Evolutionary conservation across 441 rosid genomes (phyloP).

Genomic region (Biscutella laevigata): DNA sequence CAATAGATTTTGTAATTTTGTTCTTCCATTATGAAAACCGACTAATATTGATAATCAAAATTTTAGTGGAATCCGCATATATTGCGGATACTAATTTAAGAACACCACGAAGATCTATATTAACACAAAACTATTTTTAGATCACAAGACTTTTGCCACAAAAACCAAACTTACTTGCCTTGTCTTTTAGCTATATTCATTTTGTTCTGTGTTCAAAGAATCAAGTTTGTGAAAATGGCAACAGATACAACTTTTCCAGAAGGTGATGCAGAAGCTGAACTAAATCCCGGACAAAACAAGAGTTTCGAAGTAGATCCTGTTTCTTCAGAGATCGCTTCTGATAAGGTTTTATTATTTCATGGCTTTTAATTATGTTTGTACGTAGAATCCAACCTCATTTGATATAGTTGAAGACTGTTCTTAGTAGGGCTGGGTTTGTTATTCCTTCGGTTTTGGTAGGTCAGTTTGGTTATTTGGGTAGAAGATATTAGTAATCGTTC

Average conservation of each 20-base stretch:
- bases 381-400: too few relatives aligned
- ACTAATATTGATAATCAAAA: too few relatives aligned
- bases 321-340: slow-evolving; percentile 32
- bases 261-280: slow-evolving; percentile 31
- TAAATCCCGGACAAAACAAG: slow-evolving; percentile 32
- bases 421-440: too few relatives aligned
- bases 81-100: slow-evolving; percentile 1
- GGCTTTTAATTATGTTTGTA: too few relatives aligned
- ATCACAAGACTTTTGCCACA: slow-evolving; percentile 9
- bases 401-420: too few relatives aligned
- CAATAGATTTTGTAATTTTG: too few relatives aligned
- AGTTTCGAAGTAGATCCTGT: slow-evolving; percentile 35
- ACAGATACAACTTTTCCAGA: slow-evolving; percentile 32
- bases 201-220: background rate
- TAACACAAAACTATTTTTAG: slow-evolving; percentile 20
- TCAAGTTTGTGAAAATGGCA: slow-evolving; percentile 26
- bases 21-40: too few relatives aligned
- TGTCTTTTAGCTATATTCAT: slow-evolving; percentile 3
- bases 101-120: background rate
- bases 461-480: too few relatives aligned
- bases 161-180: slow-evolving; percentile 5
- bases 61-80: slow-evolving; percentile 16
- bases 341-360: too few relatives aligned
- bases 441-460: too few relatives aligned
- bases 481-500: too few relatives aligned